A percentile compares a stretch with the other conserved stretches of the same genome.
phyloP scores from a whole-genome alignment of 306 rosid species.

The Hippophae tibetana region DNA sequence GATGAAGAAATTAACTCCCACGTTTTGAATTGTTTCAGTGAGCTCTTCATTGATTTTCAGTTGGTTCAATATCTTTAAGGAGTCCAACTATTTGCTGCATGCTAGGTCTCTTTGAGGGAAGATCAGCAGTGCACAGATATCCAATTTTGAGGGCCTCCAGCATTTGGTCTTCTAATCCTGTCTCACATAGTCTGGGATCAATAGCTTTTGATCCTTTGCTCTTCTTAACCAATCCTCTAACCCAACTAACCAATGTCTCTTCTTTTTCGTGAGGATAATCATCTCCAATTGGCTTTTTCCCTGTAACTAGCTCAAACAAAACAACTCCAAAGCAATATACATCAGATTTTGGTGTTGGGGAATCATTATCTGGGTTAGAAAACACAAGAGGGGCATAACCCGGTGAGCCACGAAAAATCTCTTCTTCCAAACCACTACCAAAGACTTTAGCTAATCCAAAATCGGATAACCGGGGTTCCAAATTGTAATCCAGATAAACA shows the following conservation, averaged over 20 bases:
- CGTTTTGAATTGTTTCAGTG: neutral
- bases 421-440: conserved; percentile 63
- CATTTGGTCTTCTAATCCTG: conserved; percentile 59
- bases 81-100: conserved; percentile 99
- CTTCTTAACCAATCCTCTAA: conserved; percentile 66
- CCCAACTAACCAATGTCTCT: conserved; percentile 78
- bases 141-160: conserved; percentile 91
- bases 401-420: conserved; percentile 59
- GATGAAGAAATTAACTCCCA: conserved; percentile 12
- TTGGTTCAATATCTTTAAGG: conserved; percentile 79
- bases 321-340: conserved; percentile 92
- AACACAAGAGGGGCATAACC: conserved; percentile 90
- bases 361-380: conserved; percentile 41
- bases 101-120: conserved; percentile 83
- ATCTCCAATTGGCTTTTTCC: conserved; percentile 83
- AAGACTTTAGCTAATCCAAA: conserved; percentile 86
- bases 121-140: conserved; percentile 91
- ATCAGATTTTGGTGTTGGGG: conserved; percentile 79
- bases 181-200: conserved; percentile 65
- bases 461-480: conserved; percentile 92
- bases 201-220: conserved; percentile 54
- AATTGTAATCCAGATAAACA: conserved; percentile 75
- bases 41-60: conserved; percentile 24
- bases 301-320: conserved; percentile 77
- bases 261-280: conserved; percentile 73